These are phyloP conservation scores for Diaporthe velutina DNA, from an alignment of 2,329 filamentous ascomycete genomes.

Conservation along the genomic window DNA sequence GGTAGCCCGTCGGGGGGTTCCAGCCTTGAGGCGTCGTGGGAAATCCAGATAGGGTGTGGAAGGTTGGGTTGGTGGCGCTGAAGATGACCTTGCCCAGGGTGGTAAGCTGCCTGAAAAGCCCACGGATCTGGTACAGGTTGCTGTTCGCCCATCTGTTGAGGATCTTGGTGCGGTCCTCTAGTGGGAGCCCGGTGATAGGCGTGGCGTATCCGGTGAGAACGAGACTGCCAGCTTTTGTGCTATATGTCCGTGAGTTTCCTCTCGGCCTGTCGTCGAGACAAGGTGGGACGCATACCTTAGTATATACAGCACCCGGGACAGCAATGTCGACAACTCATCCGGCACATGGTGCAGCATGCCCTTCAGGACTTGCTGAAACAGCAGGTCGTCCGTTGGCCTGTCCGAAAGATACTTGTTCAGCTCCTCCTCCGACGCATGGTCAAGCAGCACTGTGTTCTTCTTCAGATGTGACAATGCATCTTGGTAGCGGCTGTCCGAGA, in stretches of 20 bases:
- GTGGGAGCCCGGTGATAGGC: slow-evolving; percentile 34
- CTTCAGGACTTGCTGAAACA: slow-evolving; percentile 42
- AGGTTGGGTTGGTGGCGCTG: slow-evolving; percentile 58
- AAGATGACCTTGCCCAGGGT: slow-evolving; percentile 58
- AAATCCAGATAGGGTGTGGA: slow-evolving; percentile 58
- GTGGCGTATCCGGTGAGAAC: slow-evolving; percentile 37
- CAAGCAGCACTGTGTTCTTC: slow-evolving; percentile 32
- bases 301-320: slow-evolving; percentile 39
- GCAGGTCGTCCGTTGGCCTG: slow-evolving; percentile 40
- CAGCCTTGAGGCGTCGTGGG: slow-evolving; percentile 42
- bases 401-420: slow-evolving; percentile 44
- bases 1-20: slow-evolving; percentile 32
- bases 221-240: slow-evolving; percentile 31
- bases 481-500: slow-evolving; percentile 40
- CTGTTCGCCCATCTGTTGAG: slow-evolving; percentile 61
- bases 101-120: slow-evolving; percentile 58
- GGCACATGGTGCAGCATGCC: slow-evolving; percentile 41
- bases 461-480: slow-evolving; percentile 25
- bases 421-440: slow-evolving; percentile 31
- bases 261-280: neutral
- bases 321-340: slow-evolving; percentile 33
- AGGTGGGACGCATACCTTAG: slow-evolving; percentile 33
- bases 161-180: slow-evolving; percentile 45
- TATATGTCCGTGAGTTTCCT: neutral
- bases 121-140: slow-evolving; percentile 59